Base-by-base conservation (phyloP, 306 rosid species). In the Glycine soja region DNA sequence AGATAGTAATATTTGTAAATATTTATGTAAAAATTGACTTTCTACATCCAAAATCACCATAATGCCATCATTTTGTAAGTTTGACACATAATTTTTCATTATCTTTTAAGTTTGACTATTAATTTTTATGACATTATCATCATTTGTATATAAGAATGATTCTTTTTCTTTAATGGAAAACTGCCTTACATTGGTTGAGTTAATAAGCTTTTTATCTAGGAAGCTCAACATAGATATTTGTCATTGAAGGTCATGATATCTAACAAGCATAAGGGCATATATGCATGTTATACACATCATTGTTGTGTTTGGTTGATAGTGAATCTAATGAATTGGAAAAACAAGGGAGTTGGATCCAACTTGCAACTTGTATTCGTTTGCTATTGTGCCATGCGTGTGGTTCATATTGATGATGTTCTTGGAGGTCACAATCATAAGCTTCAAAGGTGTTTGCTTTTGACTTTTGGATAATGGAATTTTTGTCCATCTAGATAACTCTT, bases 251-350 rank as follows among this genome's bases (percentile, higher is more conserved):
- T 14, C 6, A 2, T 52, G 18, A 10, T 58, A 69, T 0, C 48
- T 47, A 57, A 78, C 9, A 11, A 77, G 51, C 80, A 65, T 40
- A 38, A 71, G 8, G 24, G 2, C 30, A 79, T 77, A 42, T 74
- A 76, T 19, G 24, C 68, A 56, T 72, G 80, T 63, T 77, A 34
- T 45, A 63, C 69, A 52, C 11, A 30, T 4, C 76, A 18, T 52
- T 52, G 53, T 70, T 53, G 16, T 66, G 32, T 5, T 73, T 48
- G 48, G 70, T 16, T 58, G 64, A 58, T 2, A 52, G 43, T 52
- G 30, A 43, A 14, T 42, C 18, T 42, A 3, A 12, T 8, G 79
- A 52, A 13, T 0, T 5, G 34, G 71, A 38, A 42, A 14, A 13
- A 43, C 0, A 1, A 30, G 4, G 8, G 42, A 46, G 30, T 6